phyloP scores from a whole-genome alignment of 2,329 filamentous ascomycete genomes.

The Phialocephala sp. region DNA sequence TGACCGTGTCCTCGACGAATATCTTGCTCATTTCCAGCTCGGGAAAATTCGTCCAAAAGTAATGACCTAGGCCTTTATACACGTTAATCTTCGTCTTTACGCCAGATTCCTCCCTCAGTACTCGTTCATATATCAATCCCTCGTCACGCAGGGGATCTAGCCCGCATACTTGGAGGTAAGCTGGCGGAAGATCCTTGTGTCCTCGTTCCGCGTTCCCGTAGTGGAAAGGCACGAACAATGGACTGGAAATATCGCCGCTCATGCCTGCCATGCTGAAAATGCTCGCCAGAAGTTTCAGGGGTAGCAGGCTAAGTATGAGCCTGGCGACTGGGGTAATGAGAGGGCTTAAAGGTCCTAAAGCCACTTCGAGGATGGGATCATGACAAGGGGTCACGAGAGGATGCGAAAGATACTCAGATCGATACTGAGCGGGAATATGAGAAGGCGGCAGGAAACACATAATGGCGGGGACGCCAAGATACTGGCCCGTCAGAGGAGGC shows the following conservation, averaged over 20 bases:
- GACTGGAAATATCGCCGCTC: background rate
- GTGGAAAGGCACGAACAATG: background rate
- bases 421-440: background rate
- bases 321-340: slow-evolving; percentile 14
- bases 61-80: slow-evolving; percentile 43
- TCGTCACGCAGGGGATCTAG: slow-evolving; percentile 51
- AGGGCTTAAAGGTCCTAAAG: background rate
- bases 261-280: no score
- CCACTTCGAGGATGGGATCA: no score
- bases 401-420: slow-evolving; percentile 4
- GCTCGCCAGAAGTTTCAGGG: no score
- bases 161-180: slow-evolving; percentile 57
- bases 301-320: no score
- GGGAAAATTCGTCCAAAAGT: slow-evolving; percentile 40
- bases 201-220: background rate
- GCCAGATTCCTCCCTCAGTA: slow-evolving; percentile 49
- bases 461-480: slow-evolving; percentile 47
- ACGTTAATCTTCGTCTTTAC: slow-evolving; percentile 40
- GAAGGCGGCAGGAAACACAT: background rate
- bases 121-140: slow-evolving; percentile 55
- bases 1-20: slow-evolving; percentile 34
- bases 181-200: slow-evolving; percentile 17
- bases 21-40: slow-evolving; percentile 34
- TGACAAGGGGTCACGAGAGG: no score
- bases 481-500: slow-evolving; percentile 53